Evolutionary conservation across 78 protist genomes (phyloP), one percentile per base, ranked within the genome.

Genomic region (Pelomyxa schiedti): DNA sequence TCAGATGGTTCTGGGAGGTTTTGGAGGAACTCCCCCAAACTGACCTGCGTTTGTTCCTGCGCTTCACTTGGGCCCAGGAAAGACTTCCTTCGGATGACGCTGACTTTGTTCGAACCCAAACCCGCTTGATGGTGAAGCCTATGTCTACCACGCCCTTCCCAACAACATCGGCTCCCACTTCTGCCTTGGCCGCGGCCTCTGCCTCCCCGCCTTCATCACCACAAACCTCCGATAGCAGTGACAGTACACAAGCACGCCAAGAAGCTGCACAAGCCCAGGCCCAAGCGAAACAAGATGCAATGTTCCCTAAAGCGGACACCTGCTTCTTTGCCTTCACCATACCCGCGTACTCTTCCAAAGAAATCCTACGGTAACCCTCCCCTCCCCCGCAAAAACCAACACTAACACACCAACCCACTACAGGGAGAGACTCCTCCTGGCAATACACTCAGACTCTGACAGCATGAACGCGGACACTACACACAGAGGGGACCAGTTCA

Each of bases 21-120:
- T 64, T 80, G 39, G 53, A 2, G 22, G 73, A 65, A 41, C 75
- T 80, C 73, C 30, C 28, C 5, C 84, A 71, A 36, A 39, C 72
- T 24, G 72, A 80, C 32, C 16, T 2, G 42, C 63, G 81, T 32
- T 40, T 6, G 30, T 80, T 80, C 64, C 37, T 73, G 6, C 71
- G 79, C 29, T 72, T 80, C 53, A 39, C 76, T 8, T 79, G 83
- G 83, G 83, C 83, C 52, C 83, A 79, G 58, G 83, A 79, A 43
- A n/a, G 78, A 8, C 29, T 74, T 40, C 85, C 78, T 4, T 73
- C 66, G 29, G 24, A 37, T 32, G 79, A 80, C 39, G 42, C 26
- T 8, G 85, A 80, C 70, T 80, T 41, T 9, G 80, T 42, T 43
- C 72, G 80, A 22, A 74, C 78, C 4, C 30, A 6, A 40, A 72